Evolutionary conservation across 371 early-diverging fungal species (phyloP).

Genomic region (Apophysomyces trapeziformis): DNA sequence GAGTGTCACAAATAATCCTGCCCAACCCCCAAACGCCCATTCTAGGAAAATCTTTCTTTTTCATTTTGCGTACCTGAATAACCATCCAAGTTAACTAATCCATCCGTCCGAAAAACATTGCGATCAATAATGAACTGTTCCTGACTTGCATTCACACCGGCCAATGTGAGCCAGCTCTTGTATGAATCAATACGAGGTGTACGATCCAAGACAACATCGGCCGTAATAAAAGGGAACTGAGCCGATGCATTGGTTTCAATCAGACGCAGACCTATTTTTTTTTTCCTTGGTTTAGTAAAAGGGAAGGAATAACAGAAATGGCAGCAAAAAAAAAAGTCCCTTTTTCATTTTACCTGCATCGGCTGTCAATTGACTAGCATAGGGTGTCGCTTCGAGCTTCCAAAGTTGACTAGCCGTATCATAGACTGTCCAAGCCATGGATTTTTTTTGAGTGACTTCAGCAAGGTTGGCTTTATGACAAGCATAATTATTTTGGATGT

Average conservation of each 20-base stretch:
- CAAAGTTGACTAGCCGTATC: constrained; percentile 18
- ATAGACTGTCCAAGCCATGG: constrained; percentile 30
- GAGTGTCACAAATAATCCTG: no score
- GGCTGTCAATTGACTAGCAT: constrained; percentile 10
- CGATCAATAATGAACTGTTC: constrained; percentile 18
- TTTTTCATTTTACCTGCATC: constrained; percentile 30
- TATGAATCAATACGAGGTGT: neutral
- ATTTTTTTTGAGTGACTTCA: constrained; percentile 20
- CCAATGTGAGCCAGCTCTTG: constrained; percentile 6
- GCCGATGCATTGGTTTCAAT: neutral
- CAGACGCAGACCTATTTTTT: constrained; percentile 17
- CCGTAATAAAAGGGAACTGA: neutral
- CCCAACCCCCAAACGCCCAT: no score
- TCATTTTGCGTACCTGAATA: constrained; percentile 22
- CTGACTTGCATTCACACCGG: constrained; percentile 10
- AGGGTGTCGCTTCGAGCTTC: constrained; percentile 12
- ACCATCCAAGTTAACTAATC: constrained; percentile 25
- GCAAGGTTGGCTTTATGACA: constrained; percentile 29
- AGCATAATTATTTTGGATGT: constrained; percentile 16
- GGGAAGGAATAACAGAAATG: neutral
- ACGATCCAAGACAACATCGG: neutral
- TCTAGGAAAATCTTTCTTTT: neutral
- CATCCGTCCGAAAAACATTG: constrained; percentile 28
- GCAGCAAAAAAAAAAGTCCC: neutral
- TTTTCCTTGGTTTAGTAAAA: no score